phyloP scores from a whole-genome alignment of 176 grass and related monocot genomes.

The Tillandsia leiboldiana region DNA sequence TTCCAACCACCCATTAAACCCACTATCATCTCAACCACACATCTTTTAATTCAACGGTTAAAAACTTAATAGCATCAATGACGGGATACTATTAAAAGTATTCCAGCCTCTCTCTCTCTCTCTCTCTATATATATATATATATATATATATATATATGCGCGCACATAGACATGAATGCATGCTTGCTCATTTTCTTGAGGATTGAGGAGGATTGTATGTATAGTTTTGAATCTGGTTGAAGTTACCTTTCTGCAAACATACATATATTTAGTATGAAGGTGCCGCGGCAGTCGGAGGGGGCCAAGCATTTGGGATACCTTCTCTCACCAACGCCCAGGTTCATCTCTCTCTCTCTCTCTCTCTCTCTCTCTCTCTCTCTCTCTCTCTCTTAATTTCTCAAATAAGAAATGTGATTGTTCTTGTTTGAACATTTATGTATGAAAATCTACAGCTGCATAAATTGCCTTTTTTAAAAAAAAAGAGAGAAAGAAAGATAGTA shows the following conservation, averaged over 20 bases:
- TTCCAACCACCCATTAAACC: too few species aligned
- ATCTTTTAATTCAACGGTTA: too few species aligned
- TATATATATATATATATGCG: neutral
- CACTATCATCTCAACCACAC: too few species aligned
- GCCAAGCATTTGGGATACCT: constrained; percentile 47
- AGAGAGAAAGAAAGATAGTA: too few species aligned
- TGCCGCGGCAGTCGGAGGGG: constrained; percentile 25
- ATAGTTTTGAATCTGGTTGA: neutral
- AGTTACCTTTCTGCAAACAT: neutral
- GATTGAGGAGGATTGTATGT: neutral
- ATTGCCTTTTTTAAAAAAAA: too few species aligned
- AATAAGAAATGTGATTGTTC: neutral
- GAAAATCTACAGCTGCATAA: too few species aligned
- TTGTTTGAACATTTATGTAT: too few species aligned
- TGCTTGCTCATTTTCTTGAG: neutral
- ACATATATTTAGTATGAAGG: constrained; percentile 45
- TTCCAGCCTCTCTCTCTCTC: too few species aligned
- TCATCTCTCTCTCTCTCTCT: neutral
- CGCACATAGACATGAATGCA: neutral
- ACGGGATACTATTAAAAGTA: too few species aligned
- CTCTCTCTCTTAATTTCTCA: too few species aligned
- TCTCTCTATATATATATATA: too few species aligned
- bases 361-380: neutral
- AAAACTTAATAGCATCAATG: too few species aligned
- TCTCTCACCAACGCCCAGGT: constrained; percentile 40